These are phyloP conservation scores for Podila minutissima DNA, from an alignment of 192 early-diverging fungal genomes.

Conservation along the genomic window DNA sequence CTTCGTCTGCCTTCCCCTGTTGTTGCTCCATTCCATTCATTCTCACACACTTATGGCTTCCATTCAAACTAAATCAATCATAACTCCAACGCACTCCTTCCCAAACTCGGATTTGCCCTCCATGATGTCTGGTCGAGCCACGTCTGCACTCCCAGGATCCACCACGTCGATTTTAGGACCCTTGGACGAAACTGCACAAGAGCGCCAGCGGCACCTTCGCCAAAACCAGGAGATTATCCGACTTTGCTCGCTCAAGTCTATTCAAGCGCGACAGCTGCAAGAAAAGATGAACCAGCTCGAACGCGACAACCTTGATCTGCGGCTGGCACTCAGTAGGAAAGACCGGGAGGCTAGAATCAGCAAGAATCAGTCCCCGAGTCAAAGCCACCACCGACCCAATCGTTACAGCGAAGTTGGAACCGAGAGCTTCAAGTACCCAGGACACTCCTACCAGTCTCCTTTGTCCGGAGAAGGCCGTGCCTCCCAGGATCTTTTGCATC, in stretches of 20 bases:
- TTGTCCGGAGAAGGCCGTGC: no score
- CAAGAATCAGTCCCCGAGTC: background rate
- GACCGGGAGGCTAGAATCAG: background rate
- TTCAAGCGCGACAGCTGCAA: constrained; percentile 22
- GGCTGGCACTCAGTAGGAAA: background rate
- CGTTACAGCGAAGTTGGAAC: no score
- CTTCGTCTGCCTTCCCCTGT: background rate
- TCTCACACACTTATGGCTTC: background rate
- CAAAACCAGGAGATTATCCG: constrained; percentile 37
- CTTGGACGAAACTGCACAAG: background rate
- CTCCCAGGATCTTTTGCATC: no score
- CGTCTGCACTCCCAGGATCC: no score
- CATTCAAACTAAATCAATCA: no score
- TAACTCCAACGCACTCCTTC: no score
- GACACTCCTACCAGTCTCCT: no score
- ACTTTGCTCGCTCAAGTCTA: constrained; percentile 22
- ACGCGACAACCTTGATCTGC: constrained; percentile 16
- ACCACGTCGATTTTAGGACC: no score
- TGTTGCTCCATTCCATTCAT: background rate
- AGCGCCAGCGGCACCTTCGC: constrained; percentile 1
- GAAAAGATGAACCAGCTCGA: constrained; percentile 19
- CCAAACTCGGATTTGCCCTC: no score
- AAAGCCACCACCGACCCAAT: background rate
- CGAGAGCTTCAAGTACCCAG: no score
- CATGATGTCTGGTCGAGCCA: no score